A percentile compares a stretch with the other conserved stretches of the same genome.
phyloP scores from a whole-genome alignment of 1,284 basidiomycete genomes.

The Ceratobasidium sp. region DNA sequence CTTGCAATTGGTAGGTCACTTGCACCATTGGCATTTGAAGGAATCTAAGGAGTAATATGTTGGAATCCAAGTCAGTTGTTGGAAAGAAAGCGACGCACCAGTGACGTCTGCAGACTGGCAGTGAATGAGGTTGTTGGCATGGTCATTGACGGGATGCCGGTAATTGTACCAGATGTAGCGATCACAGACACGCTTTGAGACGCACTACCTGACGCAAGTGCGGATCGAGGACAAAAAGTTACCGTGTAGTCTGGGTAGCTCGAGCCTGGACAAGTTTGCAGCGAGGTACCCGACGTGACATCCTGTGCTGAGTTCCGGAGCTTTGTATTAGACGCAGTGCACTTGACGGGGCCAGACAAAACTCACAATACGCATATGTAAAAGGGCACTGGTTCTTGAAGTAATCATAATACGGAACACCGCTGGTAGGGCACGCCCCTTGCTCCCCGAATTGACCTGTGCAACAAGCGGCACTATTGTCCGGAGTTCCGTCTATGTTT shows the following conservation, averaged over 20 bases:
- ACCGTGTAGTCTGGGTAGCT: constrained; percentile 28
- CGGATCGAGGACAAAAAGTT: constrained; percentile 8
- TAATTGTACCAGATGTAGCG: constrained; percentile 10
- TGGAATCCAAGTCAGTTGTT: background rate
- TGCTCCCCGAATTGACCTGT: constrained; percentile 14
- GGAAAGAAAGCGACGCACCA: background rate
- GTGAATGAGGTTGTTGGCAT: background rate
- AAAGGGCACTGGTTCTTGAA: constrained; percentile 31
- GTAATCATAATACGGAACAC: constrained; percentile 17
- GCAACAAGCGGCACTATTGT: constrained; percentile 17
- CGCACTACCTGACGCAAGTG: constrained; percentile 7
- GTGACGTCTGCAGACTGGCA: background rate
- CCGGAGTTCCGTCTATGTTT: constrained; percentile 17
- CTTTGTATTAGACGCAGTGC: background rate
- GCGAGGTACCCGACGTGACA: constrained; percentile 14
- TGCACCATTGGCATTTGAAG: constrained; percentile 27
- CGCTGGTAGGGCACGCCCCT: constrained; percentile 22
- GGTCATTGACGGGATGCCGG: constrained; percentile 8
- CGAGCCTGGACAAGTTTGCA: constrained; percentile 24
- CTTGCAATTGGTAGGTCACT: background rate
- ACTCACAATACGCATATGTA: constrained; percentile 30
- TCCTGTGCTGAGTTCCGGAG: constrained; percentile 9
- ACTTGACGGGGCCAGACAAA: background rate
- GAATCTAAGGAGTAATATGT: background rate
- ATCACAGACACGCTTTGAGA: background rate